Evolutionary conservation across 2,329 filamentous ascomycete species (phyloP).

Genomic region (Ceratocystis cubensis): DNA sequence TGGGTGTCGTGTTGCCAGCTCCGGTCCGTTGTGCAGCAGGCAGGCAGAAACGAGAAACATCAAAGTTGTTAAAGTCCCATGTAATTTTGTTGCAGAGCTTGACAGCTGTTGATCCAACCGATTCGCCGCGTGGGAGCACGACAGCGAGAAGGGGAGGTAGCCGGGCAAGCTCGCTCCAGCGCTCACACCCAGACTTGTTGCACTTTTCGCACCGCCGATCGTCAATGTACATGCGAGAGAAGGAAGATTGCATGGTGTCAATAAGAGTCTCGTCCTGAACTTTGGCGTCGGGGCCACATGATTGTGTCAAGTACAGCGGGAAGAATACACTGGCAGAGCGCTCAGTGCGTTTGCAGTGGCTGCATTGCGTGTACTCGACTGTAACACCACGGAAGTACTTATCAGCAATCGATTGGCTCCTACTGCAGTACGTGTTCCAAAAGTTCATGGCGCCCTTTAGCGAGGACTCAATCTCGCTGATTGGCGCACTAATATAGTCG

Average conservation of each 20-base stretch:
- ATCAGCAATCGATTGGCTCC: slow-evolving; percentile 64
- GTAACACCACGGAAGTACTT: slow-evolving; percentile 67
- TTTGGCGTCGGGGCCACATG: slow-evolving; percentile 25
- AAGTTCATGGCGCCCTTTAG: slow-evolving; percentile 51
- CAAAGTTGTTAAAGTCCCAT: slow-evolving; percentile 62
- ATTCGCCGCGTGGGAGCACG: slow-evolving; percentile 50
- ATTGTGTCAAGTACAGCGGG: slow-evolving; percentile 29
- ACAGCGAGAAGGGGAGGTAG: slow-evolving; percentile 70
- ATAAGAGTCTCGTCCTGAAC: slow-evolving; percentile 47
- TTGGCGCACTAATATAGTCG: slow-evolving; percentile 15
- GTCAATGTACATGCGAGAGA: slow-evolving; percentile 52
- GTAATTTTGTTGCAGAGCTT: slow-evolving; percentile 62
- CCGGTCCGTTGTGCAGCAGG: slow-evolving; percentile 25
- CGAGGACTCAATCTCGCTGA: slow-evolving; percentile 17
- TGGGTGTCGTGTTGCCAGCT: slow-evolving; percentile 21
- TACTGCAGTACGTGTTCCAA: slow-evolving; percentile 58
- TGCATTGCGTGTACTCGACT: slow-evolving; percentile 51
- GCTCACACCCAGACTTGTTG: slow-evolving; percentile 53
- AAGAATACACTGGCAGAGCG: slow-evolving; percentile 44
- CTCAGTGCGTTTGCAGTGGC: slow-evolving; percentile 37
- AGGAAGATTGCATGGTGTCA: slow-evolving; percentile 39
- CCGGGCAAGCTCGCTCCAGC: slow-evolving; percentile 61
- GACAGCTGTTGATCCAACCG: slow-evolving; percentile 28
- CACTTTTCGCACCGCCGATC: slow-evolving; percentile 66
- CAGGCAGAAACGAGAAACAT: slow-evolving; percentile 37